Conservation (phyloP, 208 protist species). For the Lotmaria passim region DNA sequence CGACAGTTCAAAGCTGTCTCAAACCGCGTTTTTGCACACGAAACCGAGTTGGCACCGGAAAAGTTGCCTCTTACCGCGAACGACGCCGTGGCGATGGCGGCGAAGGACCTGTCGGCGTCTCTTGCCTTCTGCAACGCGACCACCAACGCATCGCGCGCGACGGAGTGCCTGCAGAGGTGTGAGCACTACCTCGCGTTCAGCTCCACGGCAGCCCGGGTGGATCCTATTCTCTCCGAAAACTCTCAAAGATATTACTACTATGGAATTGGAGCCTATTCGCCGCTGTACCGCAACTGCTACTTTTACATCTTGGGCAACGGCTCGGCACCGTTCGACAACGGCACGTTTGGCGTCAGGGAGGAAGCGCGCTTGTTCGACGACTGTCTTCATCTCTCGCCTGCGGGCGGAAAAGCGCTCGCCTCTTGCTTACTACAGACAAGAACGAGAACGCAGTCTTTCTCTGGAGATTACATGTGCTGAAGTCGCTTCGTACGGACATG, state of each 20-base stretch:
- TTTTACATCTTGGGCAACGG: slow-evolving; percentile 1
- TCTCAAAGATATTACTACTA: too few relatives aligned
- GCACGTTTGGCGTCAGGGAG: not conserved
- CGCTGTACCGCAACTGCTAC: slow-evolving; percentile 15
- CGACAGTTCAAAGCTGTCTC: not conserved
- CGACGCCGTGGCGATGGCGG: not conserved
- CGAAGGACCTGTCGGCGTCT: not conserved
- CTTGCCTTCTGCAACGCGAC: slow-evolving; percentile 10
- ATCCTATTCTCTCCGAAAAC: too few relatives aligned
- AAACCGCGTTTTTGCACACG: too few relatives aligned
- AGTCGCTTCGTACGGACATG: too few relatives aligned
- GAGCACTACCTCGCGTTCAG: not conserved
- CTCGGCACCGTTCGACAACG: not conserved
- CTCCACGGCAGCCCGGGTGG: not conserved
- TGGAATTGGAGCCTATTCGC: not conserved
- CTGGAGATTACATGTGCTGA: too few relatives aligned
- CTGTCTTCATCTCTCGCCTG: slow-evolving; percentile 29
- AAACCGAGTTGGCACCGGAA: too few relatives aligned
- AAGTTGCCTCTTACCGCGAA: not conserved
- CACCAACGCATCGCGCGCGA: not conserved
- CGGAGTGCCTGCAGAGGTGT: slow-evolving; percentile 4
- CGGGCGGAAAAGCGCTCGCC: slow-evolving; percentile 11
- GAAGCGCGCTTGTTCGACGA: slow-evolving; percentile 22
- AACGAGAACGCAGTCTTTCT: too few relatives aligned
- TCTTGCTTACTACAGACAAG: not conserved